These are phyloP conservation scores for Pseudonitzschia multistriata DNA, from an alignment of 108 stramenopile species.

Conservation along the genomic window DNA sequence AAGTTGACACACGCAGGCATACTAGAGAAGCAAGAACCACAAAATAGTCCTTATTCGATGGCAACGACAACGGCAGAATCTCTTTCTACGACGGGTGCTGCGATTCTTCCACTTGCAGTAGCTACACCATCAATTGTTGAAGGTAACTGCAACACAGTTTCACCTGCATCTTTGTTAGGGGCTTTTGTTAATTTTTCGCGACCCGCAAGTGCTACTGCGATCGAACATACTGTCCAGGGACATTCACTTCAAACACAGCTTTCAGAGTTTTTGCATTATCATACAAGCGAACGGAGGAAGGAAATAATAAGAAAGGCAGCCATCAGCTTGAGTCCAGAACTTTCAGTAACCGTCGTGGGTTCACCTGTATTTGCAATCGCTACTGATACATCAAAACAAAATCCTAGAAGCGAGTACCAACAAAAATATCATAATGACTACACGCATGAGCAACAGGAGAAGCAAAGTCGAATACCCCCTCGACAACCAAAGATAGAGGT, in stretches of 20 bases:
- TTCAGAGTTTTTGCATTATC: slow-evolving; percentile 4
- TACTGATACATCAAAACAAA: not conserved
- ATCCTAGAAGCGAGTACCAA: not conserved
- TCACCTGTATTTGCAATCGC: slow-evolving; percentile 6
- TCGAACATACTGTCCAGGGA: slow-evolving; percentile 4
- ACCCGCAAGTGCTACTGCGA: not conserved
- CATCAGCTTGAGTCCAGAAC: not conserved
- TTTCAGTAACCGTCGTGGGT: not conserved
- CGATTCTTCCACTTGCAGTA: not conserved
- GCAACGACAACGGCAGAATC: slow-evolving; percentile 1
- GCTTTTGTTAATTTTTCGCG: slow-evolving; percentile 1
- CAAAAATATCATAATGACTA: not conserved
- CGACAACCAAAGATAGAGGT: not conserved
- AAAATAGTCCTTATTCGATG: not conserved
- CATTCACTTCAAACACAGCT: slow-evolving; percentile 5
- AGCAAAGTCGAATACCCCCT: not conserved
- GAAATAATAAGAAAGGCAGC: slow-evolving; percentile 10
- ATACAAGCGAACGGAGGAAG: slow-evolving; percentile 9
- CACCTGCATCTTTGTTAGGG: not conserved
- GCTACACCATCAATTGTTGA: not conserved
- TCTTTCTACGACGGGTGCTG: not conserved
- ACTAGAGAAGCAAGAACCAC: not conserved
- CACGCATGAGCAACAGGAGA: not conserved
- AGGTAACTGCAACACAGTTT: not conserved
- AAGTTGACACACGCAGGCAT: not conserved